Evolutionary conservation across 768 basidiomycete genomes (phyloP), one percentile per base, ranked within the genome.

Genomic region (Xanthoconium stramineum): DNA sequence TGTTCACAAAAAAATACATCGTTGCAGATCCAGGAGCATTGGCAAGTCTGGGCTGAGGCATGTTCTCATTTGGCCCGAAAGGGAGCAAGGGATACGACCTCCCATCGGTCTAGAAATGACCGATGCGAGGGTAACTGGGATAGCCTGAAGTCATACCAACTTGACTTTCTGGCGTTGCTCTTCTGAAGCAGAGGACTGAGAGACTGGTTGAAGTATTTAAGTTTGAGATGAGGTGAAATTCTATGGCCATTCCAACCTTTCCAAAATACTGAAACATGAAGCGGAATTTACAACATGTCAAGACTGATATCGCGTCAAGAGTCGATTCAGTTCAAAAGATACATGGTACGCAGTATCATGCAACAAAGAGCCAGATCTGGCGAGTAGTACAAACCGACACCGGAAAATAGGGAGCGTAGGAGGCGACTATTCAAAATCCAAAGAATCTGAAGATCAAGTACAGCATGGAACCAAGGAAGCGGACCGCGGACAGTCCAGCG

Each of bases 381-480:
- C 17, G 50, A 40, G 43, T 20, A 24, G 15, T 55, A 64, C 47
- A 65, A 48, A 45, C 37, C 29, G 6, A 59, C n/a, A 46, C 20
- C 40, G 19, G 42, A 48, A 20, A 32, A 40, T 35, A 38, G 11
- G 8, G 53, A 33, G 8, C 44, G 39, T 33, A 36, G 46, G 28
- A 29, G 10, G 15, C 14, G 48, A 37, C 54, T 33, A 14, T 50
- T 78, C 75, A 88, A 57, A 76, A 72, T 38, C 89, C 88, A 61
- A 87, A 77, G 46, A 91, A 75, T 62, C 88, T 82, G 70, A 94
- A 80, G 53, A 94, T 63, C 53, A 95, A 81, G 71, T 94, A 95
- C 44, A 92, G 62, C 49, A 85, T 67, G 15, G 91, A 92, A 20
- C 92, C 91, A 36, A 80, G 57, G 75, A 95, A 94, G 38, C 94